Conservation (phyloP, 2,329 filamentous ascomycete genomes). For the Colletotrichum spaethianum region DNA sequence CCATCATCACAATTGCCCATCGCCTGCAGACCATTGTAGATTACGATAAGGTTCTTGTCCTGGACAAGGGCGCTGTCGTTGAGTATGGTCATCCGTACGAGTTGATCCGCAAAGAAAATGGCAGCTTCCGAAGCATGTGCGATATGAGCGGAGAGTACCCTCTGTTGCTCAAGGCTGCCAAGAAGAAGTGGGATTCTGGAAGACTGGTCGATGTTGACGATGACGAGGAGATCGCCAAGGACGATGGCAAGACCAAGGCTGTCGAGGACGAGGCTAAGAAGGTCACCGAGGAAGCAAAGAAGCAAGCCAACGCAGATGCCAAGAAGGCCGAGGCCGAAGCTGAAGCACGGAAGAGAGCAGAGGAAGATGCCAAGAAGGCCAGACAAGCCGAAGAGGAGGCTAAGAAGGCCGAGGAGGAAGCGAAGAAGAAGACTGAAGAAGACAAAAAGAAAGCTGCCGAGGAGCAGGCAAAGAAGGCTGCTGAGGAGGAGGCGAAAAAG, state of each 20-base stretch:
- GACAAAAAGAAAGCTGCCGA: conserved; percentile 19
- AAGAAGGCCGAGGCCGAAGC: conserved; percentile 19
- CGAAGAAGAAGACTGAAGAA: conserved; percentile 25
- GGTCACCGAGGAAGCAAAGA: conserved; percentile 21
- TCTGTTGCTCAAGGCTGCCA: conserved; percentile 65
- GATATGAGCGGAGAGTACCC: conserved; percentile 74
- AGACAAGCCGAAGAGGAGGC: conserved; percentile 26
- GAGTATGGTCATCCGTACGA: conserved; percentile 94
- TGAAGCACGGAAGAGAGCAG: conserved; percentile 25
- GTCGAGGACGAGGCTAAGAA: conserved; percentile 24
- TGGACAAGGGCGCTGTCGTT: conserved; percentile 89
- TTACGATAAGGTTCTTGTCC: conserved; percentile 96
- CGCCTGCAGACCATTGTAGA: conserved; percentile 96
- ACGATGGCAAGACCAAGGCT: conserved; percentile 2
- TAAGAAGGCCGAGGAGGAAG: conserved; percentile 22
- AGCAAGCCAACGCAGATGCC: conserved; percentile 18
- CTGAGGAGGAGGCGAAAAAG: conserved; percentile 24
- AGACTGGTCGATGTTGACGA: conserved; percentile 52
- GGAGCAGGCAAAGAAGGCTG: conserved; percentile 22
- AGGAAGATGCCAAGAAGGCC: conserved; percentile 30
- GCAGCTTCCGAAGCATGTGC: conserved; percentile 75
- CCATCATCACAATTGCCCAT: conserved; percentile 97
- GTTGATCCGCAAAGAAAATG: conserved; percentile 79
- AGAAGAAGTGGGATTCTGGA: conserved; percentile 65
- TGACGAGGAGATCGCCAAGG: conserved; percentile 16